Percentiles rank a stretch among this genome's conserved stretches.
Evolutionary conservation across 768 basidiomycete genomes (phyloP).

Genomic region (Suillus paluster): DNA sequence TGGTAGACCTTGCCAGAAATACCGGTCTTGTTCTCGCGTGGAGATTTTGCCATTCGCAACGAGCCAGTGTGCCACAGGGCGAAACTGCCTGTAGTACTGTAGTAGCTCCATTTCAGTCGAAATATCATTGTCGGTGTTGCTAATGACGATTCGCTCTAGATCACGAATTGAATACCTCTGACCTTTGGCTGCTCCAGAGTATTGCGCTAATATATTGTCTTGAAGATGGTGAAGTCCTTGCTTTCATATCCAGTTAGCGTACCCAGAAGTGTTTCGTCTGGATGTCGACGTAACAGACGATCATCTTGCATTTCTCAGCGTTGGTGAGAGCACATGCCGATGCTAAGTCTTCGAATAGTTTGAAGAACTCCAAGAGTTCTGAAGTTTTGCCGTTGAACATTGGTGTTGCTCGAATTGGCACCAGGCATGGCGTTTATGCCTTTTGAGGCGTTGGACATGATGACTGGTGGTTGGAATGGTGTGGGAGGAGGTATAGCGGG

Average conservation of each 20-base stretch:
- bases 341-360: slow-evolving; percentile 8
- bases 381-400: slow-evolving; percentile 8
- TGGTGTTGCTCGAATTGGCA: too few relatives aligned
- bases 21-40: neutral
- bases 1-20: neutral
- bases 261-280: slow-evolving; percentile 11
- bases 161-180: too few relatives aligned
- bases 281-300: slow-evolving; percentile 7
- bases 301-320: slow-evolving; percentile 7
- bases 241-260: slow-evolving; percentile 7
- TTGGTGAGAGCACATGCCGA: neutral
- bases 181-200: too few relatives aligned
- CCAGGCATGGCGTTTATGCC: too few relatives aligned
- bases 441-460: too few relatives aligned
- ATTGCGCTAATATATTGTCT: slow-evolving; percentile 5
- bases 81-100: slow-evolving; percentile 1
- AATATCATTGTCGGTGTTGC: neutral
- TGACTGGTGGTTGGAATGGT: too few relatives aligned
- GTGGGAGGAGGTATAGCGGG: too few relatives aligned
- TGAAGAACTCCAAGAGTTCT: slow-evolving; percentile 10
- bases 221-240: slow-evolving; percentile 7
- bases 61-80: neutral
- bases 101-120: slow-evolving; percentile 4
- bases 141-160: neutral
- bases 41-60: too few relatives aligned